Base-by-base conservation (phyloP, 2,329 filamentous ascomycete species). In the Botrytis galanthina region DNA sequence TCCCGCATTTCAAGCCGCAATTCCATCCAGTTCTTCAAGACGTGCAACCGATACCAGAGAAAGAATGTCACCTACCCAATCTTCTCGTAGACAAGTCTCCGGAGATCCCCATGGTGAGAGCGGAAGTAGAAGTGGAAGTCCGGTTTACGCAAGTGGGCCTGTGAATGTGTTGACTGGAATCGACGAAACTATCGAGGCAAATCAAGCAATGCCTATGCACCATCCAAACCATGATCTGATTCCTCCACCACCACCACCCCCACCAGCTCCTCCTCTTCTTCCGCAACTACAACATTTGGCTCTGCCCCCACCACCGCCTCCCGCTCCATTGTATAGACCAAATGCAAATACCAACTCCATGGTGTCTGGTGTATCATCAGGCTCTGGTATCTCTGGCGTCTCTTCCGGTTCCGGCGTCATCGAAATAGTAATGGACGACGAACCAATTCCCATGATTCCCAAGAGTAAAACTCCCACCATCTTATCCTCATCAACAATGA, bases 231-330 rank as follows among this genome's bases (percentile, higher is more conserved):
- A 89, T 70, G 83, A 87, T 70, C 79, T 82, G 59, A 81, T 86
- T 37, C 85, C 86, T 0, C 87, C 85, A 0, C 85, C 86, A 1
- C 87, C 87, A 0, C 87, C 87, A 0, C 87, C 88, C 0, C 85
- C 87, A 1, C 84, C 84, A 0, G 79, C 81, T 16, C 83, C 87
- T 6, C 86, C 87, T 0, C 84, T 91, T 75, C 80, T 91, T 51
- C 89, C 87, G 81, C 89, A 91, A 80, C 84, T 91, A 18, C 87
- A 89, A 76, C 89, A 91, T 80, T 81, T 91, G 39, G 88, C 88
- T 35, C 84, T 82, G 37, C 89, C 89, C 1, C 89, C 89, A 0
- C 89, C 89, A 0, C 89, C 89, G 0, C 89, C 89, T 1, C 89
- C 89, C 0, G 86, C 88, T 1, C 89, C 89, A 0, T 81, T 90